These are phyloP conservation scores for Chernovozyma sophiae-reginae DNA, from an alignment of 1,139 yeast species.

Conservation along the genomic window DNA sequence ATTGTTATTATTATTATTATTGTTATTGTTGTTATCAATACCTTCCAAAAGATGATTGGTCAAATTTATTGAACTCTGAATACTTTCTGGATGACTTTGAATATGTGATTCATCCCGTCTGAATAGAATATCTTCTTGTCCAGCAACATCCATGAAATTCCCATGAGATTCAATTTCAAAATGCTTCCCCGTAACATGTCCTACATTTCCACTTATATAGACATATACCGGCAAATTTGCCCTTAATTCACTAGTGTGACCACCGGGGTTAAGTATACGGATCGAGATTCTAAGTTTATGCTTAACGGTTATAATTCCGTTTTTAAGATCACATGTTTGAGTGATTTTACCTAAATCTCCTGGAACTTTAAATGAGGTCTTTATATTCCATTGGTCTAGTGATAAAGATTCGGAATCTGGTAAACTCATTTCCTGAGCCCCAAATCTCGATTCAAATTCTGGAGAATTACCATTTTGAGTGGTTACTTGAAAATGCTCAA, in stretches of 20 bases:
- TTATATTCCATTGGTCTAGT: slow-evolving; percentile 50
- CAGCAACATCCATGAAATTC: slow-evolving; percentile 36
- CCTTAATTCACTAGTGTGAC: slow-evolving; percentile 63
- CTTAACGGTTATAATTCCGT: slow-evolving; percentile 49
- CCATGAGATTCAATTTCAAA: slow-evolving; percentile 49
- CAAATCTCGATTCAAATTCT: slow-evolving; percentile 39
- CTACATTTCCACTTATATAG: slow-evolving; percentile 52
- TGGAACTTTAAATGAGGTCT: slow-evolving; percentile 49
- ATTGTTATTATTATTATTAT: no score
- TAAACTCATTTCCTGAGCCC: slow-evolving; percentile 25
- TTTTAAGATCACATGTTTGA: slow-evolving; percentile 52
- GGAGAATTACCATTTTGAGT: slow-evolving; percentile 35
- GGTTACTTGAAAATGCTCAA: slow-evolving; percentile 47
- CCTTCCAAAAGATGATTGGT: slow-evolving; percentile 1
- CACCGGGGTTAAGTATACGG: slow-evolving; percentile 54
- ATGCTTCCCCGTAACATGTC: slow-evolving; percentile 48
- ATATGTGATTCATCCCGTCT: slow-evolving; percentile 16
- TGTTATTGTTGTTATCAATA: neutral
- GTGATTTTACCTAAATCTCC: slow-evolving; percentile 47
- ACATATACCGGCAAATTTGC: slow-evolving; percentile 63
- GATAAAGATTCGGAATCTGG: slow-evolving; percentile 26
- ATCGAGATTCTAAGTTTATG: slow-evolving; percentile 59
- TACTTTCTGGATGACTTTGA: slow-evolving; percentile 1
- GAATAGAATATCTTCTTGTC: slow-evolving; percentile 35
- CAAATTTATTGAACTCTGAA: neutral